Base-by-base conservation (phyloP, 768 basidiomycete species). In the Suillus tomentosus region DNA sequence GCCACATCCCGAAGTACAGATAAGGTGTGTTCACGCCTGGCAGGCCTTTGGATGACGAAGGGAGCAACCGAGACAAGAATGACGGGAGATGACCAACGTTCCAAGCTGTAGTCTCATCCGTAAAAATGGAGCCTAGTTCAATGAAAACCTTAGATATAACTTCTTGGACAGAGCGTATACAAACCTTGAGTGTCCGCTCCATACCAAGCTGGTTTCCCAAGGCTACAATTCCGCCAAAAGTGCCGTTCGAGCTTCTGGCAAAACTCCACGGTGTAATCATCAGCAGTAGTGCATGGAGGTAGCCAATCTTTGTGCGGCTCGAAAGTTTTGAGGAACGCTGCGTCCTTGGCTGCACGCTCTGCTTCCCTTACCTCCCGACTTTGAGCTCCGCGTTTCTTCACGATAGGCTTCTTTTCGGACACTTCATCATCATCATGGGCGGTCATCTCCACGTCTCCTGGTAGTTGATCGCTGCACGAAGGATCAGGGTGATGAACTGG, bases 1-100 rank as follows among this genome's bases (percentile, higher is more conserved):
- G 84, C 97, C 97, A 99, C 96, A 98, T 99, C 67, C 97, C 97
- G 74, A 96, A 99, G 77, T 99, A 99, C 2, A 99, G 85, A 74
- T 99, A 99, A 0, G 96, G 96, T 3, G 95, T 90, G 72, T 99
- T 99, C 56, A 99, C 97, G 10, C 97, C 97, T 1, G 96, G 96
- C 34, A 99, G 80, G 47, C 89, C 85, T 60, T 89, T 85, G 45
- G 81, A 78, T 8, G 87, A 82, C 14, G 85, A 72, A 0, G 91
- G 92, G 0, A 94, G 78, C 34, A 97, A 80, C 4, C 95, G 88
- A 11, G 90, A 88, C 27, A 99, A 85, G 2, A 94, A 83, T 45
- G 96, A 97, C 37, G 90, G 90, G 13, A 99, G 85, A 73, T 88
- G 83, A 0, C 90, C 95, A n/a, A 99, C 96, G 72, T 99, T 99